Base-by-base conservation (phyloP, 371 early-diverging fungal species). In the Rhizopus arrhizus region DNA sequence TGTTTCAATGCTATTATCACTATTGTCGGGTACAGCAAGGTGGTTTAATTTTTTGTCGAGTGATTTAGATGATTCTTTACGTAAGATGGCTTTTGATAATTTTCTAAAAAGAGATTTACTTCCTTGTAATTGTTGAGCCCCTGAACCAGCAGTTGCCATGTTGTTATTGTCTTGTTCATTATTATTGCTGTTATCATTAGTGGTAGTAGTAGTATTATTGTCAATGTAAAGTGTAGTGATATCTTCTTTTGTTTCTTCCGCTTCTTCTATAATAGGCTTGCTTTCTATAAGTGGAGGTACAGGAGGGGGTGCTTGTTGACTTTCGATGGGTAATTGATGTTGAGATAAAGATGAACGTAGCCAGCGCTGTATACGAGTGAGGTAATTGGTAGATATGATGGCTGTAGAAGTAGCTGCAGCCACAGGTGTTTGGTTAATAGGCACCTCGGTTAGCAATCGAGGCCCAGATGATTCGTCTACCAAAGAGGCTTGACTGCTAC, bases 291-390 rank as follows among this genome's bases (percentile, higher is more conserved):
- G 45, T 12, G 51, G 34, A 16, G 68, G 68, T 32, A 59, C 32
- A 6, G 64, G 53, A 2, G 64, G 61, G 5, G 59, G 32, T 5
- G 55, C 40, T 4, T 42, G n/a, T 4, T 59, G 46, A 1, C 47
- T 48, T 6, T 61, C 65, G 1, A 31, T 49, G 10, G 63, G 59
- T 16, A 78, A 58, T 15, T 73, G 69, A 45, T 78, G 73, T 9
- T 74, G 73, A 9, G 78, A 78, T 11, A 73, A 59, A 13, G 75
- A 74, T 29, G 78, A 78, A 12, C 72, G 73, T 45, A 78, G 64
- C 78, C 78, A 78, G 29, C 78, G 78, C 36, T 78, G 78, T 49
- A 78, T 72, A 15, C 78, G 66, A 32, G 58, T 61, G 2, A 78
- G 53, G 32, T 78, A 78, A 32, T 73, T 75, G 22, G 70, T 61